Conservation (phyloP, 495 filamentous ascomycete species). For the Penicillium longicatenatum region DNA sequence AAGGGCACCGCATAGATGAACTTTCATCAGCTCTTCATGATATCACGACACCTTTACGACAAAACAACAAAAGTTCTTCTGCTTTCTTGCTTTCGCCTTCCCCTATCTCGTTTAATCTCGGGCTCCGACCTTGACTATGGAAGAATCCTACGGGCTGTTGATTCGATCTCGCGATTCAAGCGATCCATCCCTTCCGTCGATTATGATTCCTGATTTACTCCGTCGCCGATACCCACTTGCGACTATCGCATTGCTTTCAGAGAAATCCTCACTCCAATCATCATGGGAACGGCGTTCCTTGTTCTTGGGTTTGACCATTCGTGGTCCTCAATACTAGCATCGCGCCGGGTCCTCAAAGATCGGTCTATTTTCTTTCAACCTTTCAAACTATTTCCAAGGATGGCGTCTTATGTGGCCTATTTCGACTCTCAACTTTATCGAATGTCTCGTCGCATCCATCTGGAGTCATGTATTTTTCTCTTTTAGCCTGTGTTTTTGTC, state of each 20-base stretch:
- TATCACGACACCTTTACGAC: constrained; percentile 35
- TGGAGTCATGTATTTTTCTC: constrained; percentile 22
- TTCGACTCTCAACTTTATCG: constrained; percentile 2
- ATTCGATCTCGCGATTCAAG: not conserved
- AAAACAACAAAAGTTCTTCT: constrained; percentile 30
- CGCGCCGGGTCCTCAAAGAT: constrained; percentile 20
- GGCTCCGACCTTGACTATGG: constrained; percentile 2
- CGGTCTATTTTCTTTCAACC: constrained; percentile 10
- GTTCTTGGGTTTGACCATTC: constrained; percentile 3
- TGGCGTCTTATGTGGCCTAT: constrained; percentile 18
- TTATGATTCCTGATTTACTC: not conserved
- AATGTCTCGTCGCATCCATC: constrained; percentile 19
- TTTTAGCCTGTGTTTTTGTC: not conserved
- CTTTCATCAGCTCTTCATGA: constrained; percentile 11
- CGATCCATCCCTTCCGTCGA: not conserved
- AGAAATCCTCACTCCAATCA: constrained; percentile 18
- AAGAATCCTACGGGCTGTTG: constrained; percentile 1
- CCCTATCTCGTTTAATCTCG: constrained; percentile 13
- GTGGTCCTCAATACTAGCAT: constrained; percentile 14
- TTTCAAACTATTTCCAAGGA: constrained; percentile 9
- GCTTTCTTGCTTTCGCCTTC: constrained; percentile 12
- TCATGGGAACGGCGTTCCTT: constrained; percentile 23
- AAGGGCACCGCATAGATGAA: constrained; percentile 39
- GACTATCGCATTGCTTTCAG: not conserved
- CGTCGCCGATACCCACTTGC: constrained; percentile 18